Evolutionary conservation across 495 filamentous ascomycete genomes (phyloP).

Genomic region (Penicillium coffeae): DNA sequence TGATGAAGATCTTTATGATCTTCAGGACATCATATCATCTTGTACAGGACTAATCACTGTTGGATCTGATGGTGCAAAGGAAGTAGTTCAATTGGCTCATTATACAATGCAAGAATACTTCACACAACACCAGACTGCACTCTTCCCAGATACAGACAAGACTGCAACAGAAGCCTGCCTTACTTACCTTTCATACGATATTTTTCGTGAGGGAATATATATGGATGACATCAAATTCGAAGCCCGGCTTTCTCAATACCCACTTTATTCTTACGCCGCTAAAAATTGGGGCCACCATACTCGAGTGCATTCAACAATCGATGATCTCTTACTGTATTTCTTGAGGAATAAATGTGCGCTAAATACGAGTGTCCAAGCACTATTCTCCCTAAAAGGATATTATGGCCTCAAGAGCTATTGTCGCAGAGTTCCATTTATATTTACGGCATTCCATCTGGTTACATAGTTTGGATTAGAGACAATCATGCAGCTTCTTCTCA

Average conservation of each 20-base stretch:
- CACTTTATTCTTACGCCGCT: not conserved
- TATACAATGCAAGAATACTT: not conserved
- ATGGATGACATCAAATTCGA: not conserved
- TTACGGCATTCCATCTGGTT: not conserved
- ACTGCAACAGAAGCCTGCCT: not conserved
- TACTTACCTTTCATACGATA: not conserved
- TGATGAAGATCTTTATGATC: not conserved
- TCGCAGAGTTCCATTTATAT: not conserved
- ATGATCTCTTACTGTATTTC: not conserved
- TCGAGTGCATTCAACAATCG: not conserved
- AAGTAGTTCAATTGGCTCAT: not conserved
- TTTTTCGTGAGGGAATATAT: not conserved
- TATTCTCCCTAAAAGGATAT: not conserved
- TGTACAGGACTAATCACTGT: not conserved
- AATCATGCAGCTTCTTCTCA: not conserved
- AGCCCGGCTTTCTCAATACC: not conserved
- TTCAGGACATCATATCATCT: not conserved
- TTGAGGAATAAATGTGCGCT: not conserved
- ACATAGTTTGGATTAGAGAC: not conserved
- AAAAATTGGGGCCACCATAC: not conserved
- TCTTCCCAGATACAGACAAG: not conserved
- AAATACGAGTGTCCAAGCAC: not conserved
- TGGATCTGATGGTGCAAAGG: not conserved
- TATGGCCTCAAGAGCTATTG: not conserved
- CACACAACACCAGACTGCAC: not conserved